Percentiles rank a stretch among this genome's conserved stretches.
phyloP scores from a whole-genome alignment of 225 moss, liverwort and hornwort genomes.

The Straminergon stramineum region DNA sequence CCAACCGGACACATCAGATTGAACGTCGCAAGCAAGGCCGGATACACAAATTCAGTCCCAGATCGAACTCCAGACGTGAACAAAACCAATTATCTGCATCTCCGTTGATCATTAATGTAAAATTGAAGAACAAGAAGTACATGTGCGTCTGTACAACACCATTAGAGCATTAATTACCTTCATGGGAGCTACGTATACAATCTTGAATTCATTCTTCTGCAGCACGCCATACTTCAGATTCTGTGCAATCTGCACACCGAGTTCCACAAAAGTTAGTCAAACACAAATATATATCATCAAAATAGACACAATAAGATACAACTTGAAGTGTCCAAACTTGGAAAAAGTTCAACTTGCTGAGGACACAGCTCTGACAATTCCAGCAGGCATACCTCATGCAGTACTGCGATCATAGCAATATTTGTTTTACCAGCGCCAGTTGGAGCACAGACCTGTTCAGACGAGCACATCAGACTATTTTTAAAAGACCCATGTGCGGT shows the following conservation, averaged over 20 bases:
- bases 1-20: background rate
- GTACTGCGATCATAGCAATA: conserved; percentile 95
- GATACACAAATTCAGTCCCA: background rate
- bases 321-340: background rate
- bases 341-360: background rate
- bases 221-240: conserved; percentile 75
- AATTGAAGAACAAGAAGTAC: background rate
- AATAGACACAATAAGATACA: background rate
- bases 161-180: conserved; percentile 45
- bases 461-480: background rate
- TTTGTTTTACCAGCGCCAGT: conserved; percentile 99
- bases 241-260: conserved; percentile 59
- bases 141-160: background rate
- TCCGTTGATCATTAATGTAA: background rate
- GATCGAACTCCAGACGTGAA: background rate
- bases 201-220: conserved; percentile 89
- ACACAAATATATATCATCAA: background rate
- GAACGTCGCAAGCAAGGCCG: background rate
- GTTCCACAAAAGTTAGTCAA: background rate
- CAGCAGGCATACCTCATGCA: conserved; percentile 61
- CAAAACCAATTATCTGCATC: background rate
- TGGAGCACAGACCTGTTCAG: conserved; percentile 86
- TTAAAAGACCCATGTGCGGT: background rate
- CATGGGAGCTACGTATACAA: conserved; percentile 99
- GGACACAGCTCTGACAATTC: background rate